Percentiles rank a stretch among this genome's conserved stretches.
These are phyloP conservation scores for Phytophthora foliorum DNA, from an alignment of 352 stramenopile genomes.

Conservation along the genomic window DNA sequence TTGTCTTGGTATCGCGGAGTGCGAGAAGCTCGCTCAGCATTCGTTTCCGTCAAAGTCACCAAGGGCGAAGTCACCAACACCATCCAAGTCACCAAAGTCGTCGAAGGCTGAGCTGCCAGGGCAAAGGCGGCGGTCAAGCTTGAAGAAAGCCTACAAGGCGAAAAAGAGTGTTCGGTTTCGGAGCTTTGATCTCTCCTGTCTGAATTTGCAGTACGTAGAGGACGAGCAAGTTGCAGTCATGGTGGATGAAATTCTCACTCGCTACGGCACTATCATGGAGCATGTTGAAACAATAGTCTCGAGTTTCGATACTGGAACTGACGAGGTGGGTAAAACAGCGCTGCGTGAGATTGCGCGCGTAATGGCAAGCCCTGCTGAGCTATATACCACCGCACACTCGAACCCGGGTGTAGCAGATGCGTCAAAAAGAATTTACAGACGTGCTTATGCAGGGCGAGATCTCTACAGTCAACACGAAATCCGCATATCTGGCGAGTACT, in stretches of 20 bases:
- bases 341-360: constrained; percentile 32
- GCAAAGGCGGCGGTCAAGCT: constrained; percentile 10
- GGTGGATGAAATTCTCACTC: constrained; percentile 55
- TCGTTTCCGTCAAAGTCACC: constrained; percentile 31
- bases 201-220: constrained; percentile 67
- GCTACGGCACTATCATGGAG: constrained; percentile 56
- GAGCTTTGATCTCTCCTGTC: constrained; percentile 72
- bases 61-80: constrained; percentile 21
- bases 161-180: constrained; percentile 71
- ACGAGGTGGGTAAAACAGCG: constrained; percentile 7
- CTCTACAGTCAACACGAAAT: constrained; percentile 54
- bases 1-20: constrained; percentile 48
- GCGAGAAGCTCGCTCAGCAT: constrained; percentile 47
- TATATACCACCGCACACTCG: constrained; percentile 14
- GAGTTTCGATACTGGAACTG: constrained; percentile 1
- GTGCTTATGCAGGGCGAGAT: constrained; percentile 44
- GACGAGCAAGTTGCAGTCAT: constrained; percentile 49
- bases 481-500: constrained; percentile 48
- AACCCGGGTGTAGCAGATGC: background rate
- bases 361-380: constrained; percentile 25
- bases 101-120: constrained; percentile 1
- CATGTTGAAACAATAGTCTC: constrained; percentile 37
- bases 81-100: constrained; percentile 16
- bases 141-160: constrained; percentile 26
- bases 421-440: constrained; percentile 33